phyloP scores from a whole-genome alignment of 2,329 filamentous ascomycete species.

The Fusarium paranaense region DNA sequence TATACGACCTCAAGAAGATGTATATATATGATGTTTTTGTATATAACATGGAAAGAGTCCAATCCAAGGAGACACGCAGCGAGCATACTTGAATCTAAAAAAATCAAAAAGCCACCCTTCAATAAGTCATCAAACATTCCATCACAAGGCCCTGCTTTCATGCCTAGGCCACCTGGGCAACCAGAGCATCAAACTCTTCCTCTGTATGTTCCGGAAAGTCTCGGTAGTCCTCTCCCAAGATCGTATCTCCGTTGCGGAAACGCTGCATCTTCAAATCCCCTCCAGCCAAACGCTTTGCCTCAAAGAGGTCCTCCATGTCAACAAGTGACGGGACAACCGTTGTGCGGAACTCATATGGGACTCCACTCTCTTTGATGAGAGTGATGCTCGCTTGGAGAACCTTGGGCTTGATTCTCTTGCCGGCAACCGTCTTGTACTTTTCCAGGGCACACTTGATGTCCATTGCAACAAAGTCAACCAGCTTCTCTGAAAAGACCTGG shows the following conservation, averaged over 20 bases:
- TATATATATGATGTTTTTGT: not conserved
- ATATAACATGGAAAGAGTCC: not conserved
- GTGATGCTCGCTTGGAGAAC: conserved; percentile 29
- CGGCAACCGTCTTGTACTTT: conserved; percentile 38
- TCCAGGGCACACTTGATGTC: conserved; percentile 41
- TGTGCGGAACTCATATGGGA: conserved; percentile 37
- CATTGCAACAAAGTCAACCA: conserved; percentile 39
- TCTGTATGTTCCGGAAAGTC: conserved; percentile 31
- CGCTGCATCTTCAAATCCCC: conserved; percentile 38
- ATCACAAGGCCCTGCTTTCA: not conserved
- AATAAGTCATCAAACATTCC: not conserved
- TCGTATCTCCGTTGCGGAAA: conserved; percentile 26
- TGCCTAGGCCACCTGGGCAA: conserved; percentile 26
- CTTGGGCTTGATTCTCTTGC: conserved; percentile 29
- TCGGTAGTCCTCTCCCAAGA: conserved; percentile 15
- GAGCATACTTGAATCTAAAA: not conserved
- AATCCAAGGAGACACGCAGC: not conserved
- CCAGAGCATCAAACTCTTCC: conserved; percentile 32
- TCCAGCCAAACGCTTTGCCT: conserved; percentile 36
- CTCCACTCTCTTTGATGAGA: conserved; percentile 34
- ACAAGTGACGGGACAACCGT: conserved; percentile 36
- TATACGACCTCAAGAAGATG: not conserved
- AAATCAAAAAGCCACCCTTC: not conserved
- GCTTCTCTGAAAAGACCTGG: conserved; percentile 15
- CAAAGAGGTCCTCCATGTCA: conserved; percentile 39